phyloP scores from a whole-genome alignment of 2,329 filamentous ascomycete genomes.

The Fusarium buharicum region DNA sequence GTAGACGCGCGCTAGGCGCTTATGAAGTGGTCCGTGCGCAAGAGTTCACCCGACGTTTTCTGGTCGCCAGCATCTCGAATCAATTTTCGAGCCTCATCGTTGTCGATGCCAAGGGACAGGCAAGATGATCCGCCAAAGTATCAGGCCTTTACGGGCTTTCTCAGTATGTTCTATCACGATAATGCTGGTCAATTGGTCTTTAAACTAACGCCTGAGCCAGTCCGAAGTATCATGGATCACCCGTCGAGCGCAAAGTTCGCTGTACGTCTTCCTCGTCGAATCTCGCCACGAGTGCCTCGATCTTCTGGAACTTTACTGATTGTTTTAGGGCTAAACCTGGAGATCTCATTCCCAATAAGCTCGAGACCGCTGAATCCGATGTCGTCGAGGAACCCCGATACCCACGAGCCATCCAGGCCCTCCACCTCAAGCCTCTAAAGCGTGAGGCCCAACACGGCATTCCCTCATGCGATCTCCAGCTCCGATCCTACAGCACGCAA shows the following conservation, averaged over 20 bases:
- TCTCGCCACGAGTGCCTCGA: not conserved
- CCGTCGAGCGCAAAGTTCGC: slow-evolving; percentile 41
- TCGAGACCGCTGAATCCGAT: slow-evolving; percentile 9
- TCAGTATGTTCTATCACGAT: slow-evolving; percentile 31
- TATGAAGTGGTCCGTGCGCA: slow-evolving; percentile 37
- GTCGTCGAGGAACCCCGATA: slow-evolving; percentile 59
- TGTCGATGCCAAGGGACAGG: slow-evolving; percentile 37
- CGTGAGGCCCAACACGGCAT: slow-evolving; percentile 79
- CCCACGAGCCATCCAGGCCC: slow-evolving; percentile 83
- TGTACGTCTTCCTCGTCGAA: slow-evolving; percentile 39
- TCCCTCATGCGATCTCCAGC: slow-evolving; percentile 88
- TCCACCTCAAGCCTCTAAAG: slow-evolving; percentile 86
- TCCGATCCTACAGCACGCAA: slow-evolving; percentile 89
- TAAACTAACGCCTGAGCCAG: slow-evolving; percentile 29
- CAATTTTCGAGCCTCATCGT: slow-evolving; percentile 39
- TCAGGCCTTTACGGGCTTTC: slow-evolving; percentile 40
- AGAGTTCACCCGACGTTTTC: slow-evolving; percentile 37
- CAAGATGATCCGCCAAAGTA: slow-evolving; percentile 48
- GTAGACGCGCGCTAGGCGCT: slow-evolving; percentile 27
- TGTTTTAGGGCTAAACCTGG: slow-evolving; percentile 29
- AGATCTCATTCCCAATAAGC: slow-evolving; percentile 33
- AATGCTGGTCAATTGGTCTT: not conserved
- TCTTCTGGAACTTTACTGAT: slow-evolving; percentile 7
- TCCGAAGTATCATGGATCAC: slow-evolving; percentile 40
- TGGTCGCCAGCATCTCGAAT: slow-evolving; percentile 13